phyloP scores from a whole-genome alignment of 768 basidiomycete genomes.

The Ephemerocybe angulata region DNA sequence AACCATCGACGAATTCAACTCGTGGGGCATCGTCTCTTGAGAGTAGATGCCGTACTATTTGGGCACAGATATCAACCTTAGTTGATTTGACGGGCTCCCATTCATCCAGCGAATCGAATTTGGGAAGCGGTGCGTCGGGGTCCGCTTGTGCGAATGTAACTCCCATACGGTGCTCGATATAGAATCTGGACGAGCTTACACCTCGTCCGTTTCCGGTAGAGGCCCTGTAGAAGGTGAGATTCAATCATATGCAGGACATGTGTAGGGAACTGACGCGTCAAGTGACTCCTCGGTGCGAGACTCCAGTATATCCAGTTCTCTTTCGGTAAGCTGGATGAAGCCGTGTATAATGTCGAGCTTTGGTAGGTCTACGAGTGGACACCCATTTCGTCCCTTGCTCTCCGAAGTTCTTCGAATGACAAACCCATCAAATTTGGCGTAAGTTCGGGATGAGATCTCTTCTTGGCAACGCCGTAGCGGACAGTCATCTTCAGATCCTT shows the following conservation, averaged over 20 bases:
- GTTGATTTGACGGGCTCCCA: constrained; percentile 16
- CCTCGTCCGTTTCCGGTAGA: not conserved
- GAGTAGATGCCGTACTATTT: constrained; percentile 6
- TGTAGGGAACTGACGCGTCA: not conserved
- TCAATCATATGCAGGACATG: not conserved
- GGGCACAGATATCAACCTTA: constrained; percentile 14
- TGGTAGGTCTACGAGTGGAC: constrained; percentile 12
- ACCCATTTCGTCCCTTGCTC: constrained; percentile 12
- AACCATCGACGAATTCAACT: not conserved
- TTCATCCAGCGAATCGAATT: constrained; percentile 10
- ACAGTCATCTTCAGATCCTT: not conserved
- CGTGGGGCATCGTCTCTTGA: not conserved
- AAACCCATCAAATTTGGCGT: constrained; percentile 14
- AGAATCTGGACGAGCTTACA: constrained; percentile 8
- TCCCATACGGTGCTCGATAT: constrained; percentile 12
- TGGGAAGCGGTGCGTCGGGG: not conserved
- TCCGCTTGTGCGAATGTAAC: constrained; percentile 8
- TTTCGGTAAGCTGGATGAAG: not conserved
- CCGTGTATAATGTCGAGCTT: not conserved
- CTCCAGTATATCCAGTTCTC: constrained; percentile 1
- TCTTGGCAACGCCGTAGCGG: constrained; percentile 10
- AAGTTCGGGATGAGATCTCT: constrained; percentile 10
- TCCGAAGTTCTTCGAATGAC: constrained; percentile 19
- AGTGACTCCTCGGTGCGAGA: not conserved
- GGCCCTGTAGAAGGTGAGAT: not conserved